Evolutionary conservation across 2,329 filamentous ascomycete genomes (phyloP).

Genomic region (Coniochaeta hoffmannii): DNA sequence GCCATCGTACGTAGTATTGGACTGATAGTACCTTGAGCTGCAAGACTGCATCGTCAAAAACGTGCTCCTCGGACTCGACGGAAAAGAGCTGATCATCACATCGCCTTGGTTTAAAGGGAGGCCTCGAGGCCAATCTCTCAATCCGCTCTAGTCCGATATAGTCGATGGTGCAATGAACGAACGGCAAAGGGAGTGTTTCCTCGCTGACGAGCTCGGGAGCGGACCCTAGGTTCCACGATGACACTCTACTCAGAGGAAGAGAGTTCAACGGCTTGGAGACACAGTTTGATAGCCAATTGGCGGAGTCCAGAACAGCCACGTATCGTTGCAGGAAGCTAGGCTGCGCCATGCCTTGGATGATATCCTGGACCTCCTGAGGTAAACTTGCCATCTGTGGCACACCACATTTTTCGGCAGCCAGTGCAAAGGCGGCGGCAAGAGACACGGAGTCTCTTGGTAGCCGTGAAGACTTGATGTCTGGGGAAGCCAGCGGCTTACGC

Average conservation of each 20-base stretch:
- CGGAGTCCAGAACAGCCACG: background rate
- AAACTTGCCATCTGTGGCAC: background rate
- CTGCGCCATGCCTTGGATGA: background rate
- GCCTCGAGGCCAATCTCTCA: background rate
- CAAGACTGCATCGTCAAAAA: background rate
- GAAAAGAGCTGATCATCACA: background rate
- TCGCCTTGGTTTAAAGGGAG: background rate
- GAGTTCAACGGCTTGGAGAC: background rate
- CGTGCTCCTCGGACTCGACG: background rate
- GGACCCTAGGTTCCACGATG: background rate
- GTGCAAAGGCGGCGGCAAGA: background rate
- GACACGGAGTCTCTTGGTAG: background rate
- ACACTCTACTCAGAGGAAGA: background rate
- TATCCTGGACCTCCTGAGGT: background rate
- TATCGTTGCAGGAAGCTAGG: background rate
- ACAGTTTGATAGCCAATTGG: background rate
- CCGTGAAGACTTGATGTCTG: background rate
- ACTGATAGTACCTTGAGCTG: background rate
- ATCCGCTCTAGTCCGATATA: background rate
- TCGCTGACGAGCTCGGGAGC: background rate
- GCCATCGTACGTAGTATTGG: background rate
- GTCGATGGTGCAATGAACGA: background rate
- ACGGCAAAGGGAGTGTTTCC: background rate
- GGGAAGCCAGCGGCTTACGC: background rate
- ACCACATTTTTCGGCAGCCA: background rate